Evolutionary conservation across 2,329 filamentous ascomycete genomes (phyloP), one percentile per base, ranked within the genome.

Genomic region (Monosporascus cannonballus): DNA sequence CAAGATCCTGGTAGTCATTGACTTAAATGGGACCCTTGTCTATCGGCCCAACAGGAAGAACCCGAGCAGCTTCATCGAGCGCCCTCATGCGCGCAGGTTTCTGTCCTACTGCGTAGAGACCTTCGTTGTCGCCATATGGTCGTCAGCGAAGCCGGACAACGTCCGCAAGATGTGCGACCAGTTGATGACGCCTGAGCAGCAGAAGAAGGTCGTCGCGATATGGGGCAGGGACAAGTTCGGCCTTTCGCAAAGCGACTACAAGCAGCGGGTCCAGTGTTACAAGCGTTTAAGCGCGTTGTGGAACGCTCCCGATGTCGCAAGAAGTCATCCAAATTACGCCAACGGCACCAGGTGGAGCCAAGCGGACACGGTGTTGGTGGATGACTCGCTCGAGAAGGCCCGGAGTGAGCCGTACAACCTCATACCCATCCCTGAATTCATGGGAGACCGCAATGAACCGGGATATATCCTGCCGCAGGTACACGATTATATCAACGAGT

Each of bases 11-110:
- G 76, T 99, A 49, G 81, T 97, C 47, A 81, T 97, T 56, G 94
- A 99, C 71, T 81, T 99, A 38, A 99, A 97, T 69, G 94, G 94
- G 56, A 96, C 93, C 0, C 78, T 99, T 1, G 79, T 97, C 37
- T 78, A 81, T 71, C 87, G 94, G 5, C 85, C 84, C 8, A 76
- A 75, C 50, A 74, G 75, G 46, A 67, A 66, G 25, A 63, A 71
- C 2, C 74, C 77, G 3, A 77, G 74, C 9, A 67, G 69, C 42
- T 89, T 91, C 66, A 71, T 84, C 44, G 72, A 78, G 58, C 86
- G 94, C 1, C 89, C 89, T 0, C 77, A 85, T 57, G 79, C 94
- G 1, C 62, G 73, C 3, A 59, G 72, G 0, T 96, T 99, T 68
- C 72, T 97, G 3, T 64, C 77, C 27, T 90, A 91, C 67, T 81